Conservation (phyloP, 1,139 yeast genomes). For the Ogataea hybrid region DNA sequence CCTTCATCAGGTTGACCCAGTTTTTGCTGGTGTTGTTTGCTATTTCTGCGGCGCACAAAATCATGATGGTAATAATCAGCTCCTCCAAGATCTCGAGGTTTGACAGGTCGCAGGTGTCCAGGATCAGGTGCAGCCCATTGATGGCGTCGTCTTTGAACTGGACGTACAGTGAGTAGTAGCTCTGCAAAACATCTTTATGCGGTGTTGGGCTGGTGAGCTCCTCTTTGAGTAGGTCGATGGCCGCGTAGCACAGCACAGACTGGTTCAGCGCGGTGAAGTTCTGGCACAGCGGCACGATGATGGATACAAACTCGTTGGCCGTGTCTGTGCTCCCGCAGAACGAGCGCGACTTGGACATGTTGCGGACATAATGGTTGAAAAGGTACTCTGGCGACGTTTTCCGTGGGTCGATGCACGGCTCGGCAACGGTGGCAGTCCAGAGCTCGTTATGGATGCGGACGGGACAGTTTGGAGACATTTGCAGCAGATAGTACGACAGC, state of each 20-base stretch:
- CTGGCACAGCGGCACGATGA: slow-evolving; percentile 22
- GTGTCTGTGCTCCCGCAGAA: slow-evolving; percentile 15
- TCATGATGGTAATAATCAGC: slow-evolving; percentile 25
- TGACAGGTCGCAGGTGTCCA: slow-evolving; percentile 21
- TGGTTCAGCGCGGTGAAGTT: slow-evolving; percentile 19
- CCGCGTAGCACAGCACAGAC: slow-evolving; percentile 20
- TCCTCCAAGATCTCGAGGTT: slow-evolving; percentile 21
- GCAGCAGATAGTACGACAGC: not conserved
- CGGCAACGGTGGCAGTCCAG: not conserved
- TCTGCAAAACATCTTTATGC: slow-evolving; percentile 1
- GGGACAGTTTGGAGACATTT: not conserved
- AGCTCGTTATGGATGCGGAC: slow-evolving; percentile 1
- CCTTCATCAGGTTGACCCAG: slow-evolving; percentile 33
- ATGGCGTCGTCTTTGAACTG: slow-evolving; percentile 25
- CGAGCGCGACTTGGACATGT: slow-evolving; percentile 12
- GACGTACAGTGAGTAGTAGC: slow-evolving; percentile 15
- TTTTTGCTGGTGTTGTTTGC: slow-evolving; percentile 29
- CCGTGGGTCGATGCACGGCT: slow-evolving; percentile 3
- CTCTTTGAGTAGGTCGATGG: slow-evolving; percentile 17
- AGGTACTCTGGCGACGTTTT: slow-evolving; percentile 14
- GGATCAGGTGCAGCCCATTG: slow-evolving; percentile 20
- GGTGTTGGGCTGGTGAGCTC: slow-evolving; percentile 6
- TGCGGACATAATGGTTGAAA: slow-evolving; percentile 23
- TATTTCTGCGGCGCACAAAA: slow-evolving; percentile 33
- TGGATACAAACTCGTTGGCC: slow-evolving; percentile 23